Conservation (phyloP, 495 filamentous ascomycete genomes). For the Penicillium manginii region DNA sequence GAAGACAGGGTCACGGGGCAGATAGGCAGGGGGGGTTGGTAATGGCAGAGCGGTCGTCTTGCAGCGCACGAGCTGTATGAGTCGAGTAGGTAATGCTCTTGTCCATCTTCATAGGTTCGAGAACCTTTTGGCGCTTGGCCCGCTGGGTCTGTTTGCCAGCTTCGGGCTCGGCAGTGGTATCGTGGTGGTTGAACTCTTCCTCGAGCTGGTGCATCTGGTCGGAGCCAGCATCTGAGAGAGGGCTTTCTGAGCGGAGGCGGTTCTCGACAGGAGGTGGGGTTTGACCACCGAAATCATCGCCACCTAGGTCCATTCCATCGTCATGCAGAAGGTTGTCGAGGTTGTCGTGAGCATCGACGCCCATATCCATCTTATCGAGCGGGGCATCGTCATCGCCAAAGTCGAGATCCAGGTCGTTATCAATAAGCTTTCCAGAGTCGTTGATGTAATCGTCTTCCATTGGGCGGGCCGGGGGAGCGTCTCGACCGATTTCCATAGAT, state of each 20-base stretch:
- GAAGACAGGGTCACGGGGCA: conserved; percentile 83
- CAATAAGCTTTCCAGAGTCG: conserved; percentile 59
- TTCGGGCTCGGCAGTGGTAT: conserved; percentile 62
- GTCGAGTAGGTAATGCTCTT: conserved; percentile 60
- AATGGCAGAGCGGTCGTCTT: conserved; percentile 78
- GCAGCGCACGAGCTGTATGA: conserved; percentile 73
- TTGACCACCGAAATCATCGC: conserved; percentile 43
- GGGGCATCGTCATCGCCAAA: conserved; percentile 57
- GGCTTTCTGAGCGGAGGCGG: conserved; percentile 62
- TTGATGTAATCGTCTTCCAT: conserved; percentile 76
- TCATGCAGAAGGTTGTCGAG: conserved; percentile 37
- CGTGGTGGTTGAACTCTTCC: conserved; percentile 61
- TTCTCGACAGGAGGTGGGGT: conserved; percentile 59
- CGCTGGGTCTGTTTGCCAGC: conserved; percentile 63
- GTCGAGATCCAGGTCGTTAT: conserved; percentile 52
- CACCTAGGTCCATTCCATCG: conserved; percentile 51
- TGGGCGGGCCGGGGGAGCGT: conserved; percentile 66
- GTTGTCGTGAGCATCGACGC: conserved; percentile 37
- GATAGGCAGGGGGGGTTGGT: conserved; percentile 73
- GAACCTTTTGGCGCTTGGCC: conserved; percentile 69
- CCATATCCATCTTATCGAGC: conserved; percentile 44
- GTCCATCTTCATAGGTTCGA: conserved; percentile 65
- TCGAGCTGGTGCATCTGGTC: conserved; percentile 47
- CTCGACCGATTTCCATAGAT: conserved; percentile 84
- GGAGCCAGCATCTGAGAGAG: conserved; percentile 42